Percentiles rank a stretch among this genome's conserved stretches.
Evolutionary conservation across 306 rosid genomes (phyloP).

Genomic region (Dicorynia guianensis): DNA sequence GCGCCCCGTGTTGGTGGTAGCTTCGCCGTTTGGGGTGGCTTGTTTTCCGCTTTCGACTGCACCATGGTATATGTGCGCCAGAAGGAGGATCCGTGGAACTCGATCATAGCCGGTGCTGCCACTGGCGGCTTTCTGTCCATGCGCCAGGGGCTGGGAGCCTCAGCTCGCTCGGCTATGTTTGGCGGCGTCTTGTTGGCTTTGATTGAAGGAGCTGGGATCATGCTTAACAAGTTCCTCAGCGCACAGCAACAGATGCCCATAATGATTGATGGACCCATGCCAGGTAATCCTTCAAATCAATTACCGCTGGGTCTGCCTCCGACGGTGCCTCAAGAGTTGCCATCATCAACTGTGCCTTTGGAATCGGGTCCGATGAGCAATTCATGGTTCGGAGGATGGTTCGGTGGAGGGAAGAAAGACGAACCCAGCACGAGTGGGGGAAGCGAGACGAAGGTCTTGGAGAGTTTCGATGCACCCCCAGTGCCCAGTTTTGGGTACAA

Average conservation of each 20-base stretch:
- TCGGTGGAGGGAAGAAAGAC: slow-evolving; percentile 57
- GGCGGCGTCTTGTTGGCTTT: slow-evolving; percentile 73
- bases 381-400: slow-evolving; percentile 58
- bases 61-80: slow-evolving; percentile 71
- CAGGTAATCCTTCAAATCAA: slow-evolving; percentile 39
- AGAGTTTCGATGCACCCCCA: slow-evolving; percentile 84
- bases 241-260: slow-evolving; percentile 65
- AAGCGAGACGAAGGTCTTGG: slow-evolving; percentile 75
- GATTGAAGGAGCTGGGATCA: slow-evolving; percentile 85
- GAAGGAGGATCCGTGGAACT: slow-evolving; percentile 92
- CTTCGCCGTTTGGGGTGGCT: slow-evolving; percentile 85
- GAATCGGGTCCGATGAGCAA: slow-evolving; percentile 19
- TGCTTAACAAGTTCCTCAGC: slow-evolving; percentile 58
- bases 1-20: slow-evolving; percentile 78
- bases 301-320: slow-evolving; percentile 38
- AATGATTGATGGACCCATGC: slow-evolving; percentile 57
- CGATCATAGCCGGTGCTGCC: slow-evolving; percentile 80
- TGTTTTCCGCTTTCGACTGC: slow-evolving; percentile 79
- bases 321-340: slow-evolving; percentile 33
- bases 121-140: slow-evolving; percentile 82
- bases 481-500: slow-evolving; percentile 74
- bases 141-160: slow-evolving; percentile 71
- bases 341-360: slow-evolving; percentile 13
- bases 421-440: slow-evolving; percentile 43
- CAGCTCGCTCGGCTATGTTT: slow-evolving; percentile 60